Conservation (phyloP, 805 yeast genomes). For the Pichia californica region DNA sequence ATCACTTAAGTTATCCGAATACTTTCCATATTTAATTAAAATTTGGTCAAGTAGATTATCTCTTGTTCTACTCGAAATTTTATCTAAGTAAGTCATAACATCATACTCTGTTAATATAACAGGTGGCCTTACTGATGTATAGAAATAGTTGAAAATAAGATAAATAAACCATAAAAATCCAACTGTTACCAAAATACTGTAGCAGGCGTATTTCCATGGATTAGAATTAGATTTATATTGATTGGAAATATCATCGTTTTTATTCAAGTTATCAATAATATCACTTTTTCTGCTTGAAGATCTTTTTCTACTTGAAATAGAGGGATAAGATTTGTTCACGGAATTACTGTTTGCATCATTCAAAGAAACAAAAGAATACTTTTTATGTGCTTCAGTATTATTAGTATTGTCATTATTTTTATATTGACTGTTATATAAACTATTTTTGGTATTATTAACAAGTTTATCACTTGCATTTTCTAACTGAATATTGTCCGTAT, state of each 20-base stretch:
- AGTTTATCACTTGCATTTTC: too few species aligned
- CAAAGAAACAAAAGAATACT: too few species aligned
- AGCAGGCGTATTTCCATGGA: constrained; percentile 10
- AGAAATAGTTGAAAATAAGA: constrained; percentile 1
- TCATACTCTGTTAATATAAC: constrained; percentile 1
- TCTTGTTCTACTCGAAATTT: not conserved
- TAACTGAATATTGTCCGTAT: too few species aligned
- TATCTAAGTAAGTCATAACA: constrained; percentile 1
- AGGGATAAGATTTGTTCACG: not conserved
- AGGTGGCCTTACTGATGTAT: not conserved
- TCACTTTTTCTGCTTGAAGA: too few species aligned
- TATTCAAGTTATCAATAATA: too few species aligned
- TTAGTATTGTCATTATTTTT: too few species aligned
- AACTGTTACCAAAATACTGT: constrained; percentile 4
- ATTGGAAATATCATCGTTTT: not conserved
- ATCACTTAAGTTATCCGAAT: too few species aligned
- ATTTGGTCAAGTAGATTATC: not conserved
- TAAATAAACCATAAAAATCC: constrained; percentile 1
- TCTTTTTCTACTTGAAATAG: not conserved
- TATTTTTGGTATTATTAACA: too few species aligned
- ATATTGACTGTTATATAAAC: too few species aligned
- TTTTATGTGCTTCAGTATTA: too few species aligned
- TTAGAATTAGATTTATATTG: not conserved
- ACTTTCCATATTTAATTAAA: too few species aligned
- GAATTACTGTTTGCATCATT: too few species aligned